Conservation (phyloP, 306 rosid genomes). For the Neltuma alba region DNA sequence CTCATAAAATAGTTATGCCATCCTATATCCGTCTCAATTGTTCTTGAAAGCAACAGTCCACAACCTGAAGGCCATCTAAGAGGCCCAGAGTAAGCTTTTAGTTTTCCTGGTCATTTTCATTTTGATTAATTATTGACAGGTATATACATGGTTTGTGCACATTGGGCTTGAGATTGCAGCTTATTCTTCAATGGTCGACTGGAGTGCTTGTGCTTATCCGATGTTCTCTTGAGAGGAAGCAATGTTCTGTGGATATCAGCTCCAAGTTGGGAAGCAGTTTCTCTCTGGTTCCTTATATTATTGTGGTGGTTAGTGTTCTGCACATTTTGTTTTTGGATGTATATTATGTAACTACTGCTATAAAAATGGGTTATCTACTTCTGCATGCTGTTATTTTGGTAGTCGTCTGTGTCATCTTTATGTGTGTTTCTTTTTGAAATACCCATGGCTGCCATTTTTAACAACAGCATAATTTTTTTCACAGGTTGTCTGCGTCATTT, state of each 20-base stretch:
- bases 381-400: background rate
- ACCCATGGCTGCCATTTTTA: background rate
- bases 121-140: slow-evolving; percentile 86
- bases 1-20: slow-evolving; percentile 19
- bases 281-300: slow-evolving; percentile 78
- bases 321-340: background rate
- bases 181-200: slow-evolving; percentile 96
- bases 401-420: background rate
- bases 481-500: slow-evolving; percentile 83
- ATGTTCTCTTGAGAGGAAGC: slow-evolving; percentile 86
- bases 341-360: slow-evolving; percentile 8
- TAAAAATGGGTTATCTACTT: background rate
- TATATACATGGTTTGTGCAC: slow-evolving; percentile 76
- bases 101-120: slow-evolving; percentile 73
- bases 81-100: slow-evolving; percentile 56
- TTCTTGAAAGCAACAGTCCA: slow-evolving; percentile 42
- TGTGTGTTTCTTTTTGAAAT: background rate
- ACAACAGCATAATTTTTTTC: slow-evolving; percentile 22
- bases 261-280: slow-evolving; percentile 93
- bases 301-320: slow-evolving; percentile 78
- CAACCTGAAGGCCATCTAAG: slow-evolving; percentile 49
- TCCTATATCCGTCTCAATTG: slow-evolving; percentile 28
- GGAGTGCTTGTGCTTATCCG: slow-evolving; percentile 89
- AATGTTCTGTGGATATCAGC: slow-evolving; percentile 69
- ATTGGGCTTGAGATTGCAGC: slow-evolving; percentile 99